Percentiles rank a stretch among this genome's conserved stretches.
These are phyloP conservation scores for Puccinia horiana DNA, from an alignment of 1,284 basidiomycete species.

Conservation along the genomic window DNA sequence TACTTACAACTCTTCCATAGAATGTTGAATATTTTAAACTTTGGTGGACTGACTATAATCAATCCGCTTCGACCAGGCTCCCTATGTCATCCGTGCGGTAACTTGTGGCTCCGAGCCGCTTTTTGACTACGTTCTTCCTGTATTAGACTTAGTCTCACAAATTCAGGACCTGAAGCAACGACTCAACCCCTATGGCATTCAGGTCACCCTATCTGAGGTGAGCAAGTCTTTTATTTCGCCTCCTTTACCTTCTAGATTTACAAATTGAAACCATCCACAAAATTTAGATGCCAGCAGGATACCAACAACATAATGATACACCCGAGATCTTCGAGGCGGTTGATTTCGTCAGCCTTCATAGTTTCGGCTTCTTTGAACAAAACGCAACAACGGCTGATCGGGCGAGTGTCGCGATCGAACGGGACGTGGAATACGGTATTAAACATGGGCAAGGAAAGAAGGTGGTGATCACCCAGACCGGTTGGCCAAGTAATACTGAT, in stretches of 20 bases:
- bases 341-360: conserved; percentile 69
- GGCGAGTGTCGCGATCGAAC: conserved; percentile 67
- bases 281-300: conserved; percentile 53
- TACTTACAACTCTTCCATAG: not conserved
- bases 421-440: conserved; percentile 67
- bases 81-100: conserved; percentile 68
- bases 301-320: conserved; percentile 18
- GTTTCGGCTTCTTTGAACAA: conserved; percentile 71
- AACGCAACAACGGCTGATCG: conserved; percentile 67
- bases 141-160: conserved; percentile 65
- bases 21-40: not conserved
- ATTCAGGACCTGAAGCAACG: conserved; percentile 64
- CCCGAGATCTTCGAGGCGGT: conserved; percentile 65
- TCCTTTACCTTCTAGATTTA: not conserved
- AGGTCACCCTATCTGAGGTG: conserved; percentile 67
- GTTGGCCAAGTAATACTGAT: conserved; percentile 55
- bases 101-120: conserved; percentile 76
- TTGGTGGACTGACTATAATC: not conserved
- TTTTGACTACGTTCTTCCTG: conserved; percentile 66
- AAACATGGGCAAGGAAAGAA: conserved; percentile 60
- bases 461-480: conserved; percentile 61
- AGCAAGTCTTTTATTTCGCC: not conserved
- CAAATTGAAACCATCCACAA: not conserved
- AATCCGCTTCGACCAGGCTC: conserved; percentile 62
- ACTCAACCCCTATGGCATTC: conserved; percentile 65